Percentiles rank a stretch among this genome's conserved stretches.
These are phyloP conservation scores for Strobilomyces confusus DNA, from an alignment of 768 basidiomycete species.

Conservation along the genomic window DNA sequence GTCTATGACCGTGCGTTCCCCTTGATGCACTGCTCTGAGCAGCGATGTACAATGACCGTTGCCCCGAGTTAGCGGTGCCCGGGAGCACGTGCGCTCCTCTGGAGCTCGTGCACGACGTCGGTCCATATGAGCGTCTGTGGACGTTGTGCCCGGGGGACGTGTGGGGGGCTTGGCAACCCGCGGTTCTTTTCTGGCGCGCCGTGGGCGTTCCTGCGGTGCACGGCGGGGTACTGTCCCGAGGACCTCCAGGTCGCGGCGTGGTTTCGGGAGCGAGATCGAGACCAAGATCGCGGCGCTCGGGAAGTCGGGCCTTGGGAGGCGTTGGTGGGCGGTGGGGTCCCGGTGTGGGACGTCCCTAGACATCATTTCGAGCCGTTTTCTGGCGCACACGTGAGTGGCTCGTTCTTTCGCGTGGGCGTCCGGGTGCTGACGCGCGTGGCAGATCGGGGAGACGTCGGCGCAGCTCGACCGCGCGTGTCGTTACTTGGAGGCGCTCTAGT, in stretches of 20 bases:
- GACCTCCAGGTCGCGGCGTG: constrained; percentile 41
- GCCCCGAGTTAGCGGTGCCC: constrained; percentile 22
- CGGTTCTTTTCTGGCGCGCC: constrained; percentile 38
- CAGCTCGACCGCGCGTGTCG: constrained; percentile 22
- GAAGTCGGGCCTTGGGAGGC: constrained; percentile 45
- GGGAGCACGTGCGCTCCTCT: constrained; percentile 37
- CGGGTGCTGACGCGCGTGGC: background rate
- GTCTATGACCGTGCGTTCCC: too few relatives aligned
- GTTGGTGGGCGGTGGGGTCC: constrained; percentile 35
- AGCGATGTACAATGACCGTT: too few relatives aligned
- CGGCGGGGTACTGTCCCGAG: constrained; percentile 39
- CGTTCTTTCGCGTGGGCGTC: background rate
- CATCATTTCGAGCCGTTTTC: constrained; percentile 63
- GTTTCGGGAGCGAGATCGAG: constrained; percentile 42
- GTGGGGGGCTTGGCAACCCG: constrained; percentile 62
- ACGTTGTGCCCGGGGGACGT: constrained; percentile 48
- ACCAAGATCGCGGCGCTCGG: too few relatives aligned
- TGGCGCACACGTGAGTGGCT: constrained; percentile 43
- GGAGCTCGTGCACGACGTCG: constrained; percentile 63
- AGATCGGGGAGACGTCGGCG: constrained; percentile 23
- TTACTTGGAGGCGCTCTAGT: constrained; percentile 5
- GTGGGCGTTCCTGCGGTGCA: constrained; percentile 60
- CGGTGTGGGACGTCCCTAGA: constrained; percentile 56
- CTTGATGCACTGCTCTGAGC: too few relatives aligned
- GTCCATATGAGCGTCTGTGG: constrained; percentile 45